Conservation (phyloP, 2,329 filamentous ascomycete species). For the Penicillium brevicompactum region DNA sequence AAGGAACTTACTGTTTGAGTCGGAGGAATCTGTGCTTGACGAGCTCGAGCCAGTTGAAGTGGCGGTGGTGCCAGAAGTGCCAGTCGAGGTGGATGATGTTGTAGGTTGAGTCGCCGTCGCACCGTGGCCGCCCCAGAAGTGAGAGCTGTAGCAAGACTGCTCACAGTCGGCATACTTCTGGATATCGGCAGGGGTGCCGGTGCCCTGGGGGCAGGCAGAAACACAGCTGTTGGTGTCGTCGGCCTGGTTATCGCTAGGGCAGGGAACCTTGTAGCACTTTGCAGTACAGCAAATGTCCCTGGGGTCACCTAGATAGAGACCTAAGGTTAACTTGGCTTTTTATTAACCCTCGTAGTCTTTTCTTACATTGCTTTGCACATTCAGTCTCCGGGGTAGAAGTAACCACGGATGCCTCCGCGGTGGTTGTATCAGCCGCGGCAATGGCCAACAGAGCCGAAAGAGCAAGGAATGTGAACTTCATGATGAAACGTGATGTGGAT, state of each 20-base stretch:
- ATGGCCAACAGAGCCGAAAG: slow-evolving; percentile 49
- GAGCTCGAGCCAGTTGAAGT: slow-evolving; percentile 1
- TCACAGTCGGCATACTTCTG: slow-evolving; percentile 52
- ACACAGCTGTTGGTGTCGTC: slow-evolving; percentile 56
- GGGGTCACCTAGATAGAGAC: slow-evolving; percentile 35
- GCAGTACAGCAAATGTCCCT: slow-evolving; percentile 56
- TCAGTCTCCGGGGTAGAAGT: slow-evolving; percentile 36
- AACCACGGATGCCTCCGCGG: slow-evolving; percentile 30
- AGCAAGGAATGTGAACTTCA: slow-evolving; percentile 48
- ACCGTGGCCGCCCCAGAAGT: slow-evolving; percentile 47
- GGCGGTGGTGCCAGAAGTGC: slow-evolving; percentile 23
- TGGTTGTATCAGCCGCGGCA: slow-evolving; percentile 42
- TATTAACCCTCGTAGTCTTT: neutral
- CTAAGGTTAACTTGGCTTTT: neutral
- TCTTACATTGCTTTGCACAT: slow-evolving; percentile 43
- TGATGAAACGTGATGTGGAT: slow-evolving; percentile 20
- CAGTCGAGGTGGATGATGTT: slow-evolving; percentile 19
- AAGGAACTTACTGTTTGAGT: slow-evolving; percentile 11
- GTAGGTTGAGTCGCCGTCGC: slow-evolving; percentile 22
- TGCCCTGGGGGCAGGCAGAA: slow-evolving; percentile 55
- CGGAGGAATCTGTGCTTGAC: neutral
- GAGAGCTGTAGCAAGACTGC: slow-evolving; percentile 51
- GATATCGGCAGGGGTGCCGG: slow-evolving; percentile 49
- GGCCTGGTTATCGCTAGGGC: slow-evolving; percentile 53
- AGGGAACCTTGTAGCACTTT: slow-evolving; percentile 54